Conservation (phyloP, 179 eudicot genomes). For the Kewa caespitosa region DNA sequence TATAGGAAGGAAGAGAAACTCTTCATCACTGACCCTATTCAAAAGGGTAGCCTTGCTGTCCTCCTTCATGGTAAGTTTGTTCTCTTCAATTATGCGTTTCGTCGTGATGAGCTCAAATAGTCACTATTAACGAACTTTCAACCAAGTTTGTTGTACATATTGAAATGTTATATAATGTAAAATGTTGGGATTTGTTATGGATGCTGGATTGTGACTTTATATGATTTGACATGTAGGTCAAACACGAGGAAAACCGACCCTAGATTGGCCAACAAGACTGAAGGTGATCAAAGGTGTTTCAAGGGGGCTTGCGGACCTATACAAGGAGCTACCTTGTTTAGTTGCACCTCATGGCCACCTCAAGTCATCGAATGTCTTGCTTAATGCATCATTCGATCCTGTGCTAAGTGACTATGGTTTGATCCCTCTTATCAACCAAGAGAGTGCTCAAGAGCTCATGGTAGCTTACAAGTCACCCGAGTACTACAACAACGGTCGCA, state of each 20-base stretch:
- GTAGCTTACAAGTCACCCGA: constrained; percentile 55
- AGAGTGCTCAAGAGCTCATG: constrained; percentile 42
- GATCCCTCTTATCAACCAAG: constrained; percentile 47
- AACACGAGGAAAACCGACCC: constrained; percentile 23
- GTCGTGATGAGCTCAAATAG: too few species aligned
- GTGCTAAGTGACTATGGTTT: constrained; percentile 41
- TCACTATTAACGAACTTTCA: too few species aligned
- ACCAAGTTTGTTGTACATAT: too few species aligned
- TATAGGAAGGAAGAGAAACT: constrained; percentile 83
- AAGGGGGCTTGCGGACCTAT: constrained; percentile 34
- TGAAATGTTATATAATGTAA: too few species aligned
- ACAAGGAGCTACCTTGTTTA: constrained; percentile 36
- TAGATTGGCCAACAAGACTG: constrained; percentile 46
- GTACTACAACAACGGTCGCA: constrained; percentile 29
- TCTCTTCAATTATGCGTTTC: background rate
- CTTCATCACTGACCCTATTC: constrained; percentile 54
- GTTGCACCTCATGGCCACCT: constrained; percentile 55
- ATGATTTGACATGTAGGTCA: constrained; percentile 20
- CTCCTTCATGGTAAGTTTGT: constrained; percentile 65
- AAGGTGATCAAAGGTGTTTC: constrained; percentile 49
- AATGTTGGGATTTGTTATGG: too few species aligned
- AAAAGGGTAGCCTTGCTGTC: constrained; percentile 67
- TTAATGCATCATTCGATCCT: constrained; percentile 30
- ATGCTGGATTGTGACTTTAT: background rate
- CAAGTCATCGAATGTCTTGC: constrained; percentile 49